These are phyloP conservation scores for Metschnikowia bowlesiae DNA, from an alignment of 805 yeast species.

Conservation along the genomic window DNA sequence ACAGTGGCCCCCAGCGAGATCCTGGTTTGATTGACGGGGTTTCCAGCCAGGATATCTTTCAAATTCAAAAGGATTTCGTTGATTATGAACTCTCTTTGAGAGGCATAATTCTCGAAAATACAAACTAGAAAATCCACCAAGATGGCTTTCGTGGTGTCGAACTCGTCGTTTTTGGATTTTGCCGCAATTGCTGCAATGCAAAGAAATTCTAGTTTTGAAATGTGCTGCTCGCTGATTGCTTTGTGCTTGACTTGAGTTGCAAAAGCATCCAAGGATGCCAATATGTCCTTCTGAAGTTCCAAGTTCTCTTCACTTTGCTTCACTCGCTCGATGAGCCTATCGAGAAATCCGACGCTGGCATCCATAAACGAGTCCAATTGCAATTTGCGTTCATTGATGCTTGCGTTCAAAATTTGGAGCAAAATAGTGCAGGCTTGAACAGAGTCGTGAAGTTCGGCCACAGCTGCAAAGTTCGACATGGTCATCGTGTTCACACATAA, in stretches of 20 bases:
- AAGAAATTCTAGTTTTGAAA: constrained; percentile 59
- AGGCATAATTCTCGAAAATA: constrained; percentile 39
- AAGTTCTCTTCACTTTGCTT: constrained; percentile 8
- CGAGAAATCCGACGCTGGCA: constrained; percentile 38
- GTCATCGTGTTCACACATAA: constrained; percentile 25
- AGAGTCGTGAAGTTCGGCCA: constrained; percentile 20
- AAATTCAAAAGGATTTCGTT: constrained; percentile 54
- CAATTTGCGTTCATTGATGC: constrained; percentile 39
- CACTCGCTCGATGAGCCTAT: constrained; percentile 27
- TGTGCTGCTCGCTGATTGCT: constrained; percentile 41
- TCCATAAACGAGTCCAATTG: constrained; percentile 43
- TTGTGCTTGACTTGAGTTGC: constrained; percentile 13
- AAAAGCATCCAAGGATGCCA: constrained; percentile 9
- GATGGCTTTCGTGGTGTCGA: constrained; percentile 25
- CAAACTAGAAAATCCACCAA: constrained; percentile 27
- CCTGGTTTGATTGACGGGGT: background rate
- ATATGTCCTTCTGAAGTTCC: background rate
- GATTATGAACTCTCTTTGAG: constrained; percentile 58
- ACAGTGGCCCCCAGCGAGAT: constrained; percentile 26
- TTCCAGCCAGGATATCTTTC: constrained; percentile 20
- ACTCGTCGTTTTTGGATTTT: constrained; percentile 19
- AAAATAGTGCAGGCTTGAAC: constrained; percentile 33
- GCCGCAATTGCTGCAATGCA: constrained; percentile 39
- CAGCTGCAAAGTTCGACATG: constrained; percentile 15
- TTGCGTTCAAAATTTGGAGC: constrained; percentile 38